These are phyloP conservation scores for Gossypium longicalyx DNA, from an alignment of 345 rosid genomes.

Conservation along the genomic window DNA sequence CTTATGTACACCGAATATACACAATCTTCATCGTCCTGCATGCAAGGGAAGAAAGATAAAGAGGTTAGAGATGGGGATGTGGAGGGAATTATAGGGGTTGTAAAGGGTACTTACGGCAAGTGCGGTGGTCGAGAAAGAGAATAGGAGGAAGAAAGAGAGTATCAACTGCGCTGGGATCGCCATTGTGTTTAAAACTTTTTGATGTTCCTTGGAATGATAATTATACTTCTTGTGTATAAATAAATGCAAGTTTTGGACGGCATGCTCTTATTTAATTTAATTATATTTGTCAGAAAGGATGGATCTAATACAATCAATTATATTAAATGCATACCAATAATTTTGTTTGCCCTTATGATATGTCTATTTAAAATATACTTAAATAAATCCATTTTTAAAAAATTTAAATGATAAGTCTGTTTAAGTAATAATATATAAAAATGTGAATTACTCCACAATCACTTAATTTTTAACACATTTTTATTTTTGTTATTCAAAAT, in stretches of 20 bases:
- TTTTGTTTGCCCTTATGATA: too few relatives aligned
- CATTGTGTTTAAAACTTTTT: conserved; percentile 1
- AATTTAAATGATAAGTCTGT: too few relatives aligned
- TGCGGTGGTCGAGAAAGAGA: conserved; percentile 19
- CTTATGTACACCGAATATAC: conserved; percentile 65
- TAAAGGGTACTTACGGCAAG: conserved; percentile 20
- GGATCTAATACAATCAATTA: neutral
- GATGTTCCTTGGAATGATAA: neutral
- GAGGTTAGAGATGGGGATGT: neutral
- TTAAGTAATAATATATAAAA: too few relatives aligned
- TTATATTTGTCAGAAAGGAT: too few relatives aligned
- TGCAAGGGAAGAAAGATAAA: neutral
- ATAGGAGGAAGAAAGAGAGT: conserved; percentile 19
- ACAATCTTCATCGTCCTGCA: conserved; percentile 55
- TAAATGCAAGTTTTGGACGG: neutral
- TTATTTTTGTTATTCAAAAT: too few relatives aligned
- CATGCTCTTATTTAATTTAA: neutral
- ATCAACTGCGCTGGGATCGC: neutral
- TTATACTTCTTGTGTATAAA: neutral
- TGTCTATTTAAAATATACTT: too few relatives aligned
- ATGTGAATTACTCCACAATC: too few relatives aligned
- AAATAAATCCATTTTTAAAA: too few relatives aligned
- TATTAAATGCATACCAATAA: too few relatives aligned
- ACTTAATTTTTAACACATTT: too few relatives aligned
- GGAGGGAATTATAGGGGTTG: neutral